Conservation (phyloP, 768 basidiomycete species). For the Boletus reticulatus region DNA sequence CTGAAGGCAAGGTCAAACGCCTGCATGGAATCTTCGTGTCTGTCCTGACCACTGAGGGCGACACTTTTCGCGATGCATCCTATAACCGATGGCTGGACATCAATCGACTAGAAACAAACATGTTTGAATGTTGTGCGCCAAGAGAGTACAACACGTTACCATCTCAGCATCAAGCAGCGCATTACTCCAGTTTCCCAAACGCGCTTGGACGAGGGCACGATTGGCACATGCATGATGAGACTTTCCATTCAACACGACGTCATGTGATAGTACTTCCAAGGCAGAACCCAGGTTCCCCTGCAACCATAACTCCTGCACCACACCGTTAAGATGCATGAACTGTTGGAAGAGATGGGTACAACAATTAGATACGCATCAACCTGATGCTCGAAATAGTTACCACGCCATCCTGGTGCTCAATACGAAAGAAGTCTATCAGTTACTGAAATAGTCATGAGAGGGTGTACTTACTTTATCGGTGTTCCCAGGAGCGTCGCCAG, state of each 20-base stretch:
- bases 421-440: neutral
- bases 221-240: slow-evolving; percentile 5
- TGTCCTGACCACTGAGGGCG: slow-evolving; percentile 9
- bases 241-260: slow-evolving; percentile 2
- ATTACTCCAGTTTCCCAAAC: neutral
- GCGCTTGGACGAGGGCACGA: slow-evolving; percentile 11
- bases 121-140: neutral
- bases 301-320: slow-evolving; percentile 2
- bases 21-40: slow-evolving; percentile 14
- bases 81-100: slow-evolving; percentile 8
- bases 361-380: neutral
- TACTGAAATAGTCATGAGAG: neutral
- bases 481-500: neutral
- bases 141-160: neutral
- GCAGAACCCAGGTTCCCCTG: neutral
- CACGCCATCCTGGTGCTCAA: neutral
- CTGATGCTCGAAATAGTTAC: neutral
- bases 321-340: slow-evolving; percentile 9
- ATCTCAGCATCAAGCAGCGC: slow-evolving; percentile 13
- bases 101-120: slow-evolving; percentile 3
- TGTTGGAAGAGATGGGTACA: neutral
- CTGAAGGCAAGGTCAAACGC: slow-evolving; percentile 16
- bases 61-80: slow-evolving; percentile 16
- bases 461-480: neutral
- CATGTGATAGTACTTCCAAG: slow-evolving; percentile 7